A percentile compares a stretch with the other conserved stretches of the same genome.
Conservation (phyloP, 345 rosid genomes). For the Hirschfeldia incana region DNA sequence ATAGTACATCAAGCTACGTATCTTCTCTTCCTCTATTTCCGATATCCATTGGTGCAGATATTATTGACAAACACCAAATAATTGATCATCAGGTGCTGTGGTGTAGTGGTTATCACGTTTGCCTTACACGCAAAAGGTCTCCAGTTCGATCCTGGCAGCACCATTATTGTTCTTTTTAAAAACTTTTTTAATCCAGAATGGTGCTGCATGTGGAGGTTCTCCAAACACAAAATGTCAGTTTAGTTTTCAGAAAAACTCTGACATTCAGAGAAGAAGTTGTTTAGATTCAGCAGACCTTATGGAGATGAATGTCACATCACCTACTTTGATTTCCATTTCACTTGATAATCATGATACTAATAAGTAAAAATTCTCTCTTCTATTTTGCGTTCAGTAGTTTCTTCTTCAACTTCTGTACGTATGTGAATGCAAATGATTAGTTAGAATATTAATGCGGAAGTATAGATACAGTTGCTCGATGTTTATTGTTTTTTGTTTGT, state of each 20-base stretch:
- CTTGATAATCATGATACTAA: slow-evolving; percentile 46
- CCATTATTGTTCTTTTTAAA: not conserved
- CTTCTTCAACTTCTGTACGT: slow-evolving; percentile 13
- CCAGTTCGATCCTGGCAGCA: slow-evolving; percentile 7
- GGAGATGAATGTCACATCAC: slow-evolving; percentile 77
- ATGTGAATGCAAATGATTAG: slow-evolving; percentile 26
- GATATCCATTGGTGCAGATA: slow-evolving; percentile 43
- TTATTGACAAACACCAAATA: not conserved
- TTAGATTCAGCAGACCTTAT: slow-evolving; percentile 52
- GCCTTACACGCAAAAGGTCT: slow-evolving; percentile 2
- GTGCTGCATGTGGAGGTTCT: slow-evolving; percentile 49
- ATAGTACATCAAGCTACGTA: slow-evolving; percentile 54
- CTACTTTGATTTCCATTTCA: slow-evolving; percentile 71
- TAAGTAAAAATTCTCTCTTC: not conserved
- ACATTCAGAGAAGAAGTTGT: not conserved
- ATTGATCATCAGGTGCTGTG: not conserved
- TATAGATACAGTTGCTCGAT: slow-evolving; percentile 15
- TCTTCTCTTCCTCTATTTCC: slow-evolving; percentile 32
- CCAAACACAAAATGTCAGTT: not conserved
- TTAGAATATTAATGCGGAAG: slow-evolving; percentile 13
- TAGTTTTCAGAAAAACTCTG: not conserved
- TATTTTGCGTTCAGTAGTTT: not conserved
- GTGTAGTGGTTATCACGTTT: slow-evolving; percentile 13
- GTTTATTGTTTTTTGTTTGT: slow-evolving; percentile 15
- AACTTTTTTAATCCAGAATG: slow-evolving; percentile 40